Evolutionary conservation across 495 filamentous ascomycete species (phyloP).

Genomic region (Neurospora tetraspora): DNA sequence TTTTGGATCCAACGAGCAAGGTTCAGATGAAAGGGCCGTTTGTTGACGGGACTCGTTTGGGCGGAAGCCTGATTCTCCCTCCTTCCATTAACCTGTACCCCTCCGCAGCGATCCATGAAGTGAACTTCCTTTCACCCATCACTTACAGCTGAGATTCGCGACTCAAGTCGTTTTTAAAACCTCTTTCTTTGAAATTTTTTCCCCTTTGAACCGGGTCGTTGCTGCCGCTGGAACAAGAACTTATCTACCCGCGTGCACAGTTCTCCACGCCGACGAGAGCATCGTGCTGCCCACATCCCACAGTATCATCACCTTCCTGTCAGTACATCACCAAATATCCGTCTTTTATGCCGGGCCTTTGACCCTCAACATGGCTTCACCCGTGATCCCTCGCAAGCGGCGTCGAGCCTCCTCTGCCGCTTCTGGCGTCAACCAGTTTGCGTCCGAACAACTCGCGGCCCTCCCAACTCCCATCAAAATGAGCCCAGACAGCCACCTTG

Average conservation of each 20-base stretch:
- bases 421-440: not conserved
- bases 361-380: not conserved
- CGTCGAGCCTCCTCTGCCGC: not conserved
- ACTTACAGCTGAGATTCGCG: not conserved
- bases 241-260: not conserved
- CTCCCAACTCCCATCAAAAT: not conserved
- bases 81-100: not conserved
- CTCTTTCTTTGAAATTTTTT: not conserved
- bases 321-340: not conserved
- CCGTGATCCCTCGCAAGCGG: not conserved
- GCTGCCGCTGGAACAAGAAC: not conserved
- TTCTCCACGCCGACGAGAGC: not conserved
- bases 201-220: not conserved
- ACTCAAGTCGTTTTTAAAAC: not conserved
- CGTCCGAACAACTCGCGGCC: not conserved
- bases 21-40: not conserved
- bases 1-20: not conserved
- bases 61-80: not conserved
- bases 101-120: not conserved
- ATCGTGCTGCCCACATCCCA: not conserved
- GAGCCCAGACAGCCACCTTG: not conserved
- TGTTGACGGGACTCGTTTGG: not conserved
- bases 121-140: not conserved
- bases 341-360: not conserved
- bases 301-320: not conserved